Evolutionary conservation across 371 early-diverging fungal species (phyloP).

Genomic region (Syncephalastrum racemosum): DNA sequence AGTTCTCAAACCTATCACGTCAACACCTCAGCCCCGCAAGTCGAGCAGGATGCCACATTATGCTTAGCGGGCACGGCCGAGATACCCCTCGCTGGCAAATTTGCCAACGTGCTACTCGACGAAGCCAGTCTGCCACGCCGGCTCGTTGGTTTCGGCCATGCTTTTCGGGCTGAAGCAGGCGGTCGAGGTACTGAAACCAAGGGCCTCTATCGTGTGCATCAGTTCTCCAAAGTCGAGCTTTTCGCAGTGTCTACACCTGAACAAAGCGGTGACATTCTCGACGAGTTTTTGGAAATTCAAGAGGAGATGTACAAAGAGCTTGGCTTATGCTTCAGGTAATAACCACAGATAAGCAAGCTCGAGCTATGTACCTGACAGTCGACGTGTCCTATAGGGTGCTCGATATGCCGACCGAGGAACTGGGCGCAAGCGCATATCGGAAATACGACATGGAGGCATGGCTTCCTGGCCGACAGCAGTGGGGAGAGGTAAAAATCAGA

Average conservation of each 20-base stretch:
- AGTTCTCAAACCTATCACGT: constrained; percentile 87
- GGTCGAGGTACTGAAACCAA: constrained; percentile 79
- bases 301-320: constrained; percentile 75
- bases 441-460: constrained; percentile 96
- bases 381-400: constrained; percentile 58
- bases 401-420: constrained; percentile 92
- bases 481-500: constrained; percentile 78
- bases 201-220: constrained; percentile 92
- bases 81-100: constrained; percentile 88
- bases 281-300: constrained; percentile 75
- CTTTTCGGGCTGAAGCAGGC: constrained; percentile 91
- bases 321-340: constrained; percentile 79
- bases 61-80: constrained; percentile 91
- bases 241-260: constrained; percentile 76
- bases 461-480: constrained; percentile 86
- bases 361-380: not conserved
- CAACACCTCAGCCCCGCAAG: constrained; percentile 46
- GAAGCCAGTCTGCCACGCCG: constrained; percentile 64
- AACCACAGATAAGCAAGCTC: too few relatives aligned
- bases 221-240: constrained; percentile 93
- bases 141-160: constrained; percentile 79
- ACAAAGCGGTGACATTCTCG: constrained; percentile 65
- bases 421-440: constrained; percentile 89
- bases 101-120: constrained; percentile 62
- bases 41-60: constrained; percentile 40